Conservation (phyloP, 2,329 filamentous ascomycete genomes). For the Trichoderma harzianum region DNA sequence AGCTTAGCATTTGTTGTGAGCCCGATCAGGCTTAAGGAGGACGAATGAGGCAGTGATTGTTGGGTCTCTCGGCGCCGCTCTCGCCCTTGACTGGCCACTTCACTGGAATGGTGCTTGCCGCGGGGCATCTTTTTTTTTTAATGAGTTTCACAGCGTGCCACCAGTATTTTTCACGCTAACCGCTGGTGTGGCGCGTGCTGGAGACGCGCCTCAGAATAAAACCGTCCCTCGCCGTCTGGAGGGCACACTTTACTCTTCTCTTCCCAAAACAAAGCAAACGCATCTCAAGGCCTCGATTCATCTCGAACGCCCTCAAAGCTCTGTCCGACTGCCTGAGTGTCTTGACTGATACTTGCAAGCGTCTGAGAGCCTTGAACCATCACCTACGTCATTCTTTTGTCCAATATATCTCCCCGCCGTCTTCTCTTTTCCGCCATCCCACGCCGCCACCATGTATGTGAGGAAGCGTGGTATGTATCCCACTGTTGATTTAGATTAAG, state of each 20-base stretch:
- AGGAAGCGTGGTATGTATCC: slow-evolving; percentile 57
- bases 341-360: slow-evolving; percentile 24
- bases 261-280: slow-evolving; percentile 22
- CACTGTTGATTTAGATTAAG: background rate
- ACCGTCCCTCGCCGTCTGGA: slow-evolving; percentile 29
- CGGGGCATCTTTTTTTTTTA: slow-evolving; percentile 11
- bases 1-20: background rate
- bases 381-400: slow-evolving; percentile 16
- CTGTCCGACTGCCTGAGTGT: slow-evolving; percentile 24
- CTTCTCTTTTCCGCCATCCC: slow-evolving; percentile 9
- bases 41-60: slow-evolving; percentile 9
- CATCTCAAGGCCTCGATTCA: slow-evolving; percentile 14
- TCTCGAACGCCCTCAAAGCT: slow-evolving; percentile 12
- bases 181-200: slow-evolving; percentile 33
- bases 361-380: slow-evolving; percentile 25
- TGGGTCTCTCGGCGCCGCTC: background rate
- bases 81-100: slow-evolving; percentile 15
- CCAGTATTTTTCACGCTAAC: slow-evolving; percentile 32
- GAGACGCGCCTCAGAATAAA: slow-evolving; percentile 38
- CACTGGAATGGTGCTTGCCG: slow-evolving; percentile 15
- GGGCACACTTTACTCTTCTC: slow-evolving; percentile 6
- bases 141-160: slow-evolving; percentile 18
- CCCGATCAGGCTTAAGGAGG: slow-evolving; percentile 11
- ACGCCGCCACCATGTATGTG: slow-evolving; percentile 54
- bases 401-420: background rate